Conservation (phyloP, 2,329 filamentous ascomycete species). For the Endocalyx cinctus region DNA sequence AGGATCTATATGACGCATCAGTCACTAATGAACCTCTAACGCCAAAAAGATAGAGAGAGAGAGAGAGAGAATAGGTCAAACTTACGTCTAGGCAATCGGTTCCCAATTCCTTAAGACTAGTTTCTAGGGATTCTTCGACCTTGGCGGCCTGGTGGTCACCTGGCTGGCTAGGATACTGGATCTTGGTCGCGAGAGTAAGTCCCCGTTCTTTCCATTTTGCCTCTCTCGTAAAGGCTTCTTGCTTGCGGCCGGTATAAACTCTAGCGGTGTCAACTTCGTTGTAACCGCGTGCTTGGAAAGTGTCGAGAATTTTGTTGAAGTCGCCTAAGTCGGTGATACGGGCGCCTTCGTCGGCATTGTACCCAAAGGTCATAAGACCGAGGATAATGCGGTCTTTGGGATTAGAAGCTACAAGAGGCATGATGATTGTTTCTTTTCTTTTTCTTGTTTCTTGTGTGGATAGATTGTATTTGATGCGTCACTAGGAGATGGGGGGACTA, state of each 20-base stretch:
- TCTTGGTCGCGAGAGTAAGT: slow-evolving; percentile 73
- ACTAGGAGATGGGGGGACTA: too few species aligned
- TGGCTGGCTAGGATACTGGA: slow-evolving; percentile 55
- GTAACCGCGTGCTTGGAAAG: slow-evolving; percentile 74
- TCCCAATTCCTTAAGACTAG: slow-evolving; percentile 65
- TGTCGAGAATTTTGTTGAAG: slow-evolving; percentile 68
- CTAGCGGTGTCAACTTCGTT: slow-evolving; percentile 82
- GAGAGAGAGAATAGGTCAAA: too few species aligned
- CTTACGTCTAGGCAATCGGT: slow-evolving; percentile 67
- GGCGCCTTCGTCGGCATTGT: slow-evolving; percentile 56
- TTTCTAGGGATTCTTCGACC: slow-evolving; percentile 61
- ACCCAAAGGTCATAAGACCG: slow-evolving; percentile 81
- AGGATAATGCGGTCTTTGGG: slow-evolving; percentile 69
- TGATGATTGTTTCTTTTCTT: too few species aligned
- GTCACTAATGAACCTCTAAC: too few species aligned
- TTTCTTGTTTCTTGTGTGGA: too few species aligned
- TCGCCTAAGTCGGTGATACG: slow-evolving; percentile 65
- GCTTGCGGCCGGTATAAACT: slow-evolving; percentile 64
- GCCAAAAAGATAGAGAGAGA: too few species aligned
- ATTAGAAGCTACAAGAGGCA: slow-evolving; percentile 41
- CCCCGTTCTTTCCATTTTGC: slow-evolving; percentile 76
- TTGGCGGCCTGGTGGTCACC: slow-evolving; percentile 60
- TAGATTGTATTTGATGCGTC: too few species aligned
- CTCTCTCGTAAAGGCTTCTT: slow-evolving; percentile 74
- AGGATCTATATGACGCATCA: slow-evolving; percentile 46